Evolutionary conservation across 495 filamentous ascomycete species (phyloP).

Genomic region (Aspergillus affinis): DNA sequence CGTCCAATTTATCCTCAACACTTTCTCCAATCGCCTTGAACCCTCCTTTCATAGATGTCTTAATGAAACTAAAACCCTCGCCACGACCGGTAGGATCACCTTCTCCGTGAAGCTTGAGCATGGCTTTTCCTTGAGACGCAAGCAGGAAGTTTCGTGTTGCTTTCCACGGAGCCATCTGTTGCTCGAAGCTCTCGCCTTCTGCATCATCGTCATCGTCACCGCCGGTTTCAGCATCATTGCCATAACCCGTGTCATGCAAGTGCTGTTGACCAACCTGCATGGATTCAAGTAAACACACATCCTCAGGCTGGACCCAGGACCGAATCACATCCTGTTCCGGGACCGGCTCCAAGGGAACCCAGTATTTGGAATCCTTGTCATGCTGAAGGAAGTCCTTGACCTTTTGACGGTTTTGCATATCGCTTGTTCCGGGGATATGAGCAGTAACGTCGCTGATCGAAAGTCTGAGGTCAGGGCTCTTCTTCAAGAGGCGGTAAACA

Average conservation of each 20-base stretch:
- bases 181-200: conserved; percentile 71
- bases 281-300: conserved; percentile 88
- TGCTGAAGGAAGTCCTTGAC: conserved; percentile 94
- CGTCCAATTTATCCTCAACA: conserved; percentile 79
- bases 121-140: conserved; percentile 91
- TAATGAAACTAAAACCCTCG: conserved; percentile 91
- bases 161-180: conserved; percentile 92
- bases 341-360: conserved; percentile 75
- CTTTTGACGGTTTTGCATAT: conserved; percentile 93
- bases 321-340: conserved; percentile 78
- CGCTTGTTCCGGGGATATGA: conserved; percentile 85
- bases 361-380: conserved; percentile 77
- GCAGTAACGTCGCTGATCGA: conserved; percentile 76
- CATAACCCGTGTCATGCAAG: conserved; percentile 78
- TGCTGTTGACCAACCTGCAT: conserved; percentile 93
- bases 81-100: conserved; percentile 95
- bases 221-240: conserved; percentile 70
- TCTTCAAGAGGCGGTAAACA: conserved; percentile 78
- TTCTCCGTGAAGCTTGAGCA: conserved; percentile 90
- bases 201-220: conserved; percentile 66
- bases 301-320: conserved; percentile 88
- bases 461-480: conserved; percentile 65
- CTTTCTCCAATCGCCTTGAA: conserved; percentile 90
- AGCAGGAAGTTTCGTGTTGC: conserved; percentile 93
- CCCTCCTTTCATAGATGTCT: conserved; percentile 97